Conservation (phyloP, 2,329 filamentous ascomycete genomes). For the Scopulariopsis brevicaulis region DNA sequence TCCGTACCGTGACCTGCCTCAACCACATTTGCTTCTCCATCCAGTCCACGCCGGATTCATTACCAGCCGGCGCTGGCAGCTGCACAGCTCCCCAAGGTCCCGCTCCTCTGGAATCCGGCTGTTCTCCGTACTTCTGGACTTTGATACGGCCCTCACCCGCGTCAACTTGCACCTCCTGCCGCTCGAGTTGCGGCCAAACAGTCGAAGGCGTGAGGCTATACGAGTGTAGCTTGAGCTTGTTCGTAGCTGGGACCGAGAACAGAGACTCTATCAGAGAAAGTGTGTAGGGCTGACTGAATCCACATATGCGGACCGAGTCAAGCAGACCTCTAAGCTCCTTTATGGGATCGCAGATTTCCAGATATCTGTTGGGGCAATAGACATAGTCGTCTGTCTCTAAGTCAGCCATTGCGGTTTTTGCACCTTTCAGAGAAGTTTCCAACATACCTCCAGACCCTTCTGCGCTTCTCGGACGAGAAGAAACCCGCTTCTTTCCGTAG, state of each 20-base stretch:
- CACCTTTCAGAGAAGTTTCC: background rate
- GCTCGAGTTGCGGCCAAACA: constrained; percentile 16
- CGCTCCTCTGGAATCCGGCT: background rate
- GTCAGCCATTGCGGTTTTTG: background rate
- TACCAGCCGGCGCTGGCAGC: background rate
- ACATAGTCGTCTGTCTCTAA: constrained; percentile 4
- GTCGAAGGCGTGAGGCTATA: constrained; percentile 19
- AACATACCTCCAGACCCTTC: background rate
- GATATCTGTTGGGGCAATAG: constrained; percentile 19
- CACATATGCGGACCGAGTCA: constrained; percentile 21
- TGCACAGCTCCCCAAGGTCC: background rate
- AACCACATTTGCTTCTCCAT: background rate
- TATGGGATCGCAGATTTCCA: constrained; percentile 19
- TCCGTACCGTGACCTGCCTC: background rate
- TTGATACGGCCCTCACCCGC: constrained; percentile 10
- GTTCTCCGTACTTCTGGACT: background rate
- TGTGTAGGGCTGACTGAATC: constrained; percentile 21
- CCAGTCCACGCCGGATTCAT: background rate
- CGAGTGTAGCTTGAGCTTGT: constrained; percentile 6
- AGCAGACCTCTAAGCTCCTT: constrained; percentile 16
- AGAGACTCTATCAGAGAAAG: constrained; percentile 14
- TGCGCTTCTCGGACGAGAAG: background rate
- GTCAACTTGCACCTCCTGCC: constrained; percentile 17
- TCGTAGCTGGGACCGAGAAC: constrained; percentile 10
- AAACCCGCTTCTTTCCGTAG: constrained; percentile 13